Evolutionary conservation across 371 early-diverging fungal species (phyloP).

Genomic region (Zancudomyces culisetae): DNA sequence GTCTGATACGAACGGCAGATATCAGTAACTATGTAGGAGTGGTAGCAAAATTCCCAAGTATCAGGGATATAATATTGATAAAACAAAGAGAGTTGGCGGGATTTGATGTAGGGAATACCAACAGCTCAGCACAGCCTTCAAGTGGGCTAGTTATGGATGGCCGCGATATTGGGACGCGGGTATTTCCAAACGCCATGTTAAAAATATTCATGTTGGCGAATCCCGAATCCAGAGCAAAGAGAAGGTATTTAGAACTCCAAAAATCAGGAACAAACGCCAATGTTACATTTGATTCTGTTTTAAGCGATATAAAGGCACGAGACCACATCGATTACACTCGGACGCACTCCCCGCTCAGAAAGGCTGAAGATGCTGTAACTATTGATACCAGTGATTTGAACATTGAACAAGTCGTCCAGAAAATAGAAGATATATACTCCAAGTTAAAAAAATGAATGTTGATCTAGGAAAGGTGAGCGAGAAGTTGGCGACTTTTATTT

Average conservation of each 20-base stretch:
- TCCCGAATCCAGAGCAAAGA: conserved; percentile 48
- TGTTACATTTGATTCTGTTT: conserved; percentile 31
- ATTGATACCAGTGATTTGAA: conserved; percentile 61
- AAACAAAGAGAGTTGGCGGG: conserved; percentile 33
- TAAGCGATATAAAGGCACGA: conserved; percentile 38
- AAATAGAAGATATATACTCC: neutral
- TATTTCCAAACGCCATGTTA: conserved; percentile 75
- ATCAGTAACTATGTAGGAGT: conserved; percentile 44
- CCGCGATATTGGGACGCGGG: conserved; percentile 76
- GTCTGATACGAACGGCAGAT: conserved; percentile 35
- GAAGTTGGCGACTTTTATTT: neutral
- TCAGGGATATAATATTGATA: conserved; percentile 39
- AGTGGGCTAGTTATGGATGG: conserved; percentile 84
- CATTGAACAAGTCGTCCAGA: conserved; percentile 30
- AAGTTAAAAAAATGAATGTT: neutral
- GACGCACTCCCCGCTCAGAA: conserved; percentile 51
- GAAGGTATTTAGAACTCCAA: conserved; percentile 48
- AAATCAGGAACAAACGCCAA: conserved; percentile 7
- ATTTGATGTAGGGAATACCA: neutral
- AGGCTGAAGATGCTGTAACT: conserved; percentile 62
- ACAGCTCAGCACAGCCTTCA: conserved; percentile 3
- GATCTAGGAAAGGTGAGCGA: too few species aligned
- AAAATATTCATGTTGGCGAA: conserved; percentile 75
- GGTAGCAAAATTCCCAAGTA: conserved; percentile 42
- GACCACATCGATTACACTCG: conserved; percentile 64